Conservation (phyloP, 208 protist genomes). For the Acanthamoeba healyi region DNA sequence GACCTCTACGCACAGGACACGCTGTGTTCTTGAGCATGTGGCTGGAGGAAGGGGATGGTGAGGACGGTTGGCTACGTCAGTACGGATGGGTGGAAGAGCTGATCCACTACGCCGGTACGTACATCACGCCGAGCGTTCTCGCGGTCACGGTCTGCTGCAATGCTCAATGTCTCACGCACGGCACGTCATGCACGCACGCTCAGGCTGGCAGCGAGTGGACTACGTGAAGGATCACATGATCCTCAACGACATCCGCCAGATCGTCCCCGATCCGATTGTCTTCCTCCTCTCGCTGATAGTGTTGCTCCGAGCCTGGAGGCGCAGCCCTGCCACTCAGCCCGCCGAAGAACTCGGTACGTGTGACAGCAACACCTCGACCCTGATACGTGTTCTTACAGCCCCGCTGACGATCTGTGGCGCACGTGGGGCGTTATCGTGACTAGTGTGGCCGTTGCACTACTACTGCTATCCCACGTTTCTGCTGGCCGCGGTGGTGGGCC, state of each 20-base stretch:
- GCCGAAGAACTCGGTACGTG: background rate
- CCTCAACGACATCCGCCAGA: conserved; percentile 19
- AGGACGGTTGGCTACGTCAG: background rate
- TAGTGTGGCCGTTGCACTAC: conserved; percentile 17
- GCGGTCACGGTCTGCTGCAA: background rate
- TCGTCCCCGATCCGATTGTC: conserved; percentile 2
- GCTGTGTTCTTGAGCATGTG: conserved; percentile 3
- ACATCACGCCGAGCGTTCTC: background rate
- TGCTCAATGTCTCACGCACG: background rate
- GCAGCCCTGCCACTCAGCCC: background rate
- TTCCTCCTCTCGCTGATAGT: background rate
- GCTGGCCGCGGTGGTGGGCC: conserved; percentile 9
- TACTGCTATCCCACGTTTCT: conserved; percentile 40
- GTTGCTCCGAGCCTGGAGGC: background rate
- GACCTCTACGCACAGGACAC: background rate
- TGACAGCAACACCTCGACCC: background rate
- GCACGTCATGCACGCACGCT: background rate
- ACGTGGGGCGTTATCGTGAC: background rate
- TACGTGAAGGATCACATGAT: conserved; percentile 17
- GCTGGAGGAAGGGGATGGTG: background rate
- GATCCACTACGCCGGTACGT: background rate
- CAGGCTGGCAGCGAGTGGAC: conserved; percentile 38
- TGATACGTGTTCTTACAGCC: background rate
- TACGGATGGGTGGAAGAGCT: background rate
- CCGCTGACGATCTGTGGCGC: background rate